Conservation (phyloP, 2,329 filamentous ascomycete species). For the Didymella lethalis region DNA sequence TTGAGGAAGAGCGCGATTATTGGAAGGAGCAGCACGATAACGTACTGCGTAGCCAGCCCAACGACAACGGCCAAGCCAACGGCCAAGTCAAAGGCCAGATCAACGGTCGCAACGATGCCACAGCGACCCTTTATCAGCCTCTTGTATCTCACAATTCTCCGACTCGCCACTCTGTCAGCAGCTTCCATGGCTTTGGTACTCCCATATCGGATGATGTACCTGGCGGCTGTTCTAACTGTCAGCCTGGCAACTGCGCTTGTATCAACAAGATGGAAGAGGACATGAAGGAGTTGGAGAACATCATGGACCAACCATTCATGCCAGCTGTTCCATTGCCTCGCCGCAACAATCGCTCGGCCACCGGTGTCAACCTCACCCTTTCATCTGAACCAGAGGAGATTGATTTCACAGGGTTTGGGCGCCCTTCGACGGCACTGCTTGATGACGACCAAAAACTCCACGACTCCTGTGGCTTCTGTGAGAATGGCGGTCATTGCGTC, state of each 20-base stretch:
- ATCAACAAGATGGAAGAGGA: conserved; percentile 41
- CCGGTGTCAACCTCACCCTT: conserved; percentile 13
- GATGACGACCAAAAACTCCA: conserved; percentile 26
- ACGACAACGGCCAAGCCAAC: conserved; percentile 10
- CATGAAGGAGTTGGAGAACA: conserved; percentile 17
- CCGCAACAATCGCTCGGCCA: conserved; percentile 15
- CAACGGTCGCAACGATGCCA: conserved; percentile 19
- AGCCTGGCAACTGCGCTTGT: conserved; percentile 44
- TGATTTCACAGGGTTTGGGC: conserved; percentile 44
- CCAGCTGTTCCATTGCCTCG: conserved; percentile 30
- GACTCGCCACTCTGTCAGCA: conserved; percentile 20
- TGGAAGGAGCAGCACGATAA: conserved; percentile 24
- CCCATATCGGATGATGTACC: conserved; percentile 26
- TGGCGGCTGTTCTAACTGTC: conserved; percentile 40
- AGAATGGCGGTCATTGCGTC: conserved; percentile 41
- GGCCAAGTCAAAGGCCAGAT: conserved; percentile 12
- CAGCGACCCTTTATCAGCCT: conserved; percentile 17
- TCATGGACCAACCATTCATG: conserved; percentile 32
- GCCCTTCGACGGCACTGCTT: conserved; percentile 34
- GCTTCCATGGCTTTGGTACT: conserved; percentile 27
- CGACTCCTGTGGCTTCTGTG: conserved; percentile 47
- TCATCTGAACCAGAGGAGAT: conserved; percentile 38
- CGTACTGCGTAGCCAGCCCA: conserved; percentile 16
- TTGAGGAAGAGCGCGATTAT: conserved; percentile 25
- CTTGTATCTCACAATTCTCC: conserved; percentile 9